Evolutionary conservation across 2,329 filamentous ascomycete genomes (phyloP).

Genomic region (Ambrosiella xylebori): DNA sequence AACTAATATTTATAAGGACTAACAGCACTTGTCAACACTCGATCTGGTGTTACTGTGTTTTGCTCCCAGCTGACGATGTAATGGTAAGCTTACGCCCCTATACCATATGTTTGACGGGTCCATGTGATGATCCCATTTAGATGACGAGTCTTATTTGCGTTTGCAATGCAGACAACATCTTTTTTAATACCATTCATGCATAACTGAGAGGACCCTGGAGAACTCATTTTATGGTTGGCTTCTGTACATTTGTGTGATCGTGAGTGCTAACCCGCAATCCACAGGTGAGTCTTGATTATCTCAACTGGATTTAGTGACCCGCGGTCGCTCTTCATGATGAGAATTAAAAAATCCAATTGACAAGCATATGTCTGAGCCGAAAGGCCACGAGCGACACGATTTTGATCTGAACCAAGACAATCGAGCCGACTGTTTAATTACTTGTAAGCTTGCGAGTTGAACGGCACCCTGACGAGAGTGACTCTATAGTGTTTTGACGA

Average conservation of each 20-base stretch:
- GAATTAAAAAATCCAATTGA: slow-evolving; percentile 47
- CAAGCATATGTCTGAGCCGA: slow-evolving; percentile 96
- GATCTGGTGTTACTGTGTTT: neutral
- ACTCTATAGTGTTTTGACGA: neutral
- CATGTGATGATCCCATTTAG: slow-evolving; percentile 31
- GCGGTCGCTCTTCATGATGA: slow-evolving; percentile 12
- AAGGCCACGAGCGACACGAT: slow-evolving; percentile 20
- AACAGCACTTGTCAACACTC: neutral
- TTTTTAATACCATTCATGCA: slow-evolving; percentile 58
- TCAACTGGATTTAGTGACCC: neutral
- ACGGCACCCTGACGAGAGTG: neutral
- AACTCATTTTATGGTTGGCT: slow-evolving; percentile 6
- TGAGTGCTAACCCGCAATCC: slow-evolving; percentile 10
- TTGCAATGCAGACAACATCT: slow-evolving; percentile 52
- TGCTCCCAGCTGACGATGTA: neutral
- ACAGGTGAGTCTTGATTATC: neutral
- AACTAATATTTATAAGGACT: neutral
- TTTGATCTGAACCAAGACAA: slow-evolving; percentile 10
- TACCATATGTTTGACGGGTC: neutral
- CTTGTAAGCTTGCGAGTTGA: neutral
- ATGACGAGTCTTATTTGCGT: slow-evolving; percentile 68
- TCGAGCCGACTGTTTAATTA: neutral
- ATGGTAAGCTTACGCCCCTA: slow-evolving; percentile 9
- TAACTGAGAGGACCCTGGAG: slow-evolving; percentile 25
- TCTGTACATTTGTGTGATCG: neutral